phyloP scores from a whole-genome alignment of 164 flowering plant genomes.

The Vitis cinerea region DNA sequence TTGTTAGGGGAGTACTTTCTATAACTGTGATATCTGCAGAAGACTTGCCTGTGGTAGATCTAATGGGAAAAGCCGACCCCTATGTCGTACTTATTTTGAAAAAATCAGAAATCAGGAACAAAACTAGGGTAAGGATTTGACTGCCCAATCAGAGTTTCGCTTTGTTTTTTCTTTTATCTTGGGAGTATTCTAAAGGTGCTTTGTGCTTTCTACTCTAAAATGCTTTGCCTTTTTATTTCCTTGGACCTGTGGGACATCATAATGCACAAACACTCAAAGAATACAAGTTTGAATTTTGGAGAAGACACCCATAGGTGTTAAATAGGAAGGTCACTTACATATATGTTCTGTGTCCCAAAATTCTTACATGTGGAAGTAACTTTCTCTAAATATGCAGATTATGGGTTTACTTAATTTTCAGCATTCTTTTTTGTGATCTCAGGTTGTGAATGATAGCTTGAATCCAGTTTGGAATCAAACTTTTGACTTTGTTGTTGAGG shows the following conservation, averaged over 20 bases:
- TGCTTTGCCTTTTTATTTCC: neutral
- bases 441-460: constrained; percentile 87
- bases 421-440: constrained; percentile 17
- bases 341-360: neutral
- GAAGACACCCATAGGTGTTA: no score
- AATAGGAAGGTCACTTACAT: neutral
- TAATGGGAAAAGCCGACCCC: constrained; percentile 95
- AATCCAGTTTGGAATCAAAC: constrained; percentile 99
- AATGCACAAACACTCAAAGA: no score
- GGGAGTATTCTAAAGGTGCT: neutral
- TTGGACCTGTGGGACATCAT: neutral
- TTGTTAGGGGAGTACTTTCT: constrained; percentile 89
- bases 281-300: no score
- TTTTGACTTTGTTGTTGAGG: constrained; percentile 98
- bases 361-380: neutral
- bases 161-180: neutral
- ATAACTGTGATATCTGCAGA: constrained; percentile 91
- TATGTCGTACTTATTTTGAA: constrained; percentile 76
- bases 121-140: constrained; percentile 71
- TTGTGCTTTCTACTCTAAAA: no score
- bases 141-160: neutral
- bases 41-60: constrained; percentile 74
- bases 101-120: constrained; percentile 66
- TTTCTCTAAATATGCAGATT: neutral
- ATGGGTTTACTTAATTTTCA: neutral